Percentiles rank a stretch among this genome's conserved stretches.
Evolutionary conservation across 208 protist species (phyloP).

Genomic region (Tetramitus jugosus): DNA sequence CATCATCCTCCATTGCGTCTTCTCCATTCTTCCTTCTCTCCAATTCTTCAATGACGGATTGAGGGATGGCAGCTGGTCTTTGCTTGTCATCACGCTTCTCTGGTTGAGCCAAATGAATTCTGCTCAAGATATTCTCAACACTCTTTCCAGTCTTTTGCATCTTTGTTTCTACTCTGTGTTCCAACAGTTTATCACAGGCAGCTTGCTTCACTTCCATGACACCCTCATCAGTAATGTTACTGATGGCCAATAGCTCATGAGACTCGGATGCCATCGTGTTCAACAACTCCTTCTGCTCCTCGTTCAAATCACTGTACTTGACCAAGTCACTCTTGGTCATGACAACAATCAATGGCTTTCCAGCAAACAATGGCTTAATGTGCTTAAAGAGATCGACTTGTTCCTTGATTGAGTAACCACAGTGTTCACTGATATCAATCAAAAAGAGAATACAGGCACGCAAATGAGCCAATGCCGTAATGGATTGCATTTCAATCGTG

Average conservation of each 20-base stretch:
- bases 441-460: slow-evolving; percentile 95
- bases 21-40: background rate
- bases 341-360: slow-evolving; percentile 98
- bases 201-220: slow-evolving; percentile 73
- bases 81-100: slow-evolving; percentile 72
- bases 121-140: slow-evolving; percentile 76
- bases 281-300: slow-evolving; percentile 70
- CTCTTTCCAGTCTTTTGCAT: slow-evolving; percentile 59
- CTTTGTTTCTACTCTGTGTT: slow-evolving; percentile 84
- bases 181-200: slow-evolving; percentile 89
- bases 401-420: slow-evolving; percentile 94
- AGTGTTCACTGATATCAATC: slow-evolving; percentile 97
- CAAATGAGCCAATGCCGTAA: slow-evolving; percentile 97
- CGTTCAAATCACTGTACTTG: slow-evolving; percentile 69
- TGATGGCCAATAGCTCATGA: slow-evolving; percentile 26
- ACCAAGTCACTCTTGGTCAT: slow-evolving; percentile 98
- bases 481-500: slow-evolving; percentile 99
- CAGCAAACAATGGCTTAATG: slow-evolving; percentile 97
- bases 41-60: slow-evolving; percentile 50
- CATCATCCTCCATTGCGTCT: background rate
- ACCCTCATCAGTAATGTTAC: slow-evolving; percentile 34
- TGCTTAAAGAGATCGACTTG: slow-evolving; percentile 93
- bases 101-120: slow-evolving; percentile 61
- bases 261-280: slow-evolving; percentile 34
- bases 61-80: slow-evolving; percentile 62